phyloP scores from a whole-genome alignment of 2,329 filamentous ascomycete genomes.

The Trichoderma pleuroti region DNA sequence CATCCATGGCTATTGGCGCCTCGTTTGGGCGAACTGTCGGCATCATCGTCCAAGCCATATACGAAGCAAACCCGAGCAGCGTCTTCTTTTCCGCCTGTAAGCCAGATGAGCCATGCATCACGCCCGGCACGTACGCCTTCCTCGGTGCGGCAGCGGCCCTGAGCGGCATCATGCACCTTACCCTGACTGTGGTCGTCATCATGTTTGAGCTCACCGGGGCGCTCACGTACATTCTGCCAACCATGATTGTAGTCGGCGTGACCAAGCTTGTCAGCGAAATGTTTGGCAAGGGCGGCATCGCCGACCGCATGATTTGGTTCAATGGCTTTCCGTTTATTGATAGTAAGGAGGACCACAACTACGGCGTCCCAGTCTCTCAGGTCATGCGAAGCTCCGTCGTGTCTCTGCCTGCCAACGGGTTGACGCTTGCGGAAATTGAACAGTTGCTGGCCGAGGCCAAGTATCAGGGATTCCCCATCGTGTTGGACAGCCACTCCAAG shows the following conservation, averaged over 20 bases:
- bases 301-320: constrained; percentile 98
- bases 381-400: constrained; percentile 80
- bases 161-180: constrained; percentile 97
- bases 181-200: constrained; percentile 93
- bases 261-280: constrained; percentile 90
- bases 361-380: constrained; percentile 87
- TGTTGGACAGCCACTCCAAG: constrained; percentile 68
- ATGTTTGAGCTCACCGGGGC: constrained; percentile 99
- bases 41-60: constrained; percentile 84
- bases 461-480: constrained; percentile 90
- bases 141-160: constrained; percentile 87
- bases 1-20: constrained; percentile 95
- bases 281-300: constrained; percentile 94
- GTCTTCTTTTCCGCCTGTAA: constrained; percentile 85
- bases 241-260: constrained; percentile 97
- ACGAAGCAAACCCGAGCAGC: constrained; percentile 78
- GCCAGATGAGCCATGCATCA: constrained; percentile 92
- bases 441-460: constrained; percentile 70
- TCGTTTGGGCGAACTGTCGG: constrained; percentile 93
- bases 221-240: constrained; percentile 91
- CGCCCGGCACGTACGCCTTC: constrained; percentile 94
- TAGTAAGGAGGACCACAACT: constrained; percentile 95
- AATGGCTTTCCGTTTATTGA: constrained; percentile 96
- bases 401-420: constrained; percentile 68
- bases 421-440: constrained; percentile 75